Percentiles rank a stretch among this genome's conserved stretches.
Conservation (phyloP, 305 asterid genomes). For the Solanum aculeatissimum region DNA sequence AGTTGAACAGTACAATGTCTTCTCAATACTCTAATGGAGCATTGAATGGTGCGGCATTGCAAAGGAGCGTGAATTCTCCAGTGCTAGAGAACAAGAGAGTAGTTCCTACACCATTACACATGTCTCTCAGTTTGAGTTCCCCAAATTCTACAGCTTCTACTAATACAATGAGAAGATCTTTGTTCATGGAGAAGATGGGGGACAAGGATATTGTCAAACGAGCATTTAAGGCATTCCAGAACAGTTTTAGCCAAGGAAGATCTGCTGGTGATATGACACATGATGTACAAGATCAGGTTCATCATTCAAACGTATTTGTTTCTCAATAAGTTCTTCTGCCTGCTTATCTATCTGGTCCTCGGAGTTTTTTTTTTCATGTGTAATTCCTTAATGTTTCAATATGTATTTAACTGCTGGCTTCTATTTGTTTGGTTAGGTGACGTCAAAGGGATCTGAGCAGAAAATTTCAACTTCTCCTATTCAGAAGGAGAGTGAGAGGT, state of each 20-base stretch:
- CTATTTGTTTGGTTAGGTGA: constrained; percentile 21
- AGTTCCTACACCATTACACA: constrained; percentile 61
- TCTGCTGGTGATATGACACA: constrained; percentile 28
- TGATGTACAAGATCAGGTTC: constrained; percentile 35
- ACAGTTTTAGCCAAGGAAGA: constrained; percentile 28
- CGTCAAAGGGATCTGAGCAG: constrained; percentile 23
- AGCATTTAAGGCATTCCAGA: constrained; percentile 85
- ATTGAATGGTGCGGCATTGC: constrained; percentile 22
- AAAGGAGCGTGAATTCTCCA: constrained; percentile 23
- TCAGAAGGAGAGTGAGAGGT: constrained; percentile 33
- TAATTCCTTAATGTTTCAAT: background rate
- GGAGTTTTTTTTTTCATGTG: background rate
- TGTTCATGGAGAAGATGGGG: constrained; percentile 95
- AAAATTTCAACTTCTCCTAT: constrained; percentile 30
- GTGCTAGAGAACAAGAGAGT: constrained; percentile 31
- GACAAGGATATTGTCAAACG: constrained; percentile 87
- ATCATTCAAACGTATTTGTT: background rate
- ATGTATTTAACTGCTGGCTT: background rate
- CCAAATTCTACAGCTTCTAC: constrained; percentile 25
- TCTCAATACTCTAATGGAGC: constrained; percentile 27
- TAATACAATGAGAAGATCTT: constrained; percentile 52
- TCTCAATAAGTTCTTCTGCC: background rate
- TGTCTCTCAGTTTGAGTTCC: constrained; percentile 72
- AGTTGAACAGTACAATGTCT: constrained; percentile 6
- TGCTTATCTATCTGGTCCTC: background rate